Percentiles rank a stretch among this genome's conserved stretches.
These are phyloP conservation scores for Malus hybrid DNA, from an alignment of 331 rosid genomes.

Conservation along the genomic window DNA sequence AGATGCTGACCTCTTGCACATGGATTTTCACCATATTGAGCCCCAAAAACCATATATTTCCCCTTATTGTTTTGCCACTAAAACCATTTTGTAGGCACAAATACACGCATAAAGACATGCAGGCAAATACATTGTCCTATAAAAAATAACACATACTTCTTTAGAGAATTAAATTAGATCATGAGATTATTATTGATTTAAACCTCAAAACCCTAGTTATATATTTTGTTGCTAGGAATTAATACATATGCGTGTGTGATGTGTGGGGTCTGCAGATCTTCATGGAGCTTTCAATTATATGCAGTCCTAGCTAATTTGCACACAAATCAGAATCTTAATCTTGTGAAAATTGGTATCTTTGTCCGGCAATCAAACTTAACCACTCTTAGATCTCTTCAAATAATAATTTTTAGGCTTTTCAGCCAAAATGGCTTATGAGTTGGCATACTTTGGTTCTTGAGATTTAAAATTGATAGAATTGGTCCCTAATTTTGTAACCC, in stretches of 20 bases:
- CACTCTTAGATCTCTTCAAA: constrained; percentile 27
- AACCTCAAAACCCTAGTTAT: constrained; percentile 5
- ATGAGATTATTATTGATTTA: background rate
- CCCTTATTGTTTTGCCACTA: background rate
- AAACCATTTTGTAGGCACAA: background rate
- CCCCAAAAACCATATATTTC: constrained; percentile 30
- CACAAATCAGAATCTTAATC: constrained; percentile 77
- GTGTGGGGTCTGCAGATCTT: constrained; percentile 42
- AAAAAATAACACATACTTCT: background rate
- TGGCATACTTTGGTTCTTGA: no score
- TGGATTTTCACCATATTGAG: constrained; percentile 45
- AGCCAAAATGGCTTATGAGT: no score
- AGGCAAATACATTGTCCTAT: background rate
- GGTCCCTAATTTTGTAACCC: no score
- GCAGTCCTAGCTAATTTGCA: constrained; percentile 25
- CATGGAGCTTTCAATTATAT: constrained; percentile 21
- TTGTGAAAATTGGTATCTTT: constrained; percentile 30
- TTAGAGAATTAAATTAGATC: background rate
- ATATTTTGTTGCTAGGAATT: constrained; percentile 28
- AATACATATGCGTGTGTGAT: background rate
- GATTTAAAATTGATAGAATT: no score
- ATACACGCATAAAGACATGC: background rate
- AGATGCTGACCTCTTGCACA: constrained; percentile 31
- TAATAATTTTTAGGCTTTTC: background rate
- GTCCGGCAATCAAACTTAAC: constrained; percentile 44